A percentile compares a stretch with the other conserved stretches of the same genome.
Evolutionary conservation across 768 basidiomycete genomes (phyloP).

Genomic region (Cyclocybe cylindracea): DNA sequence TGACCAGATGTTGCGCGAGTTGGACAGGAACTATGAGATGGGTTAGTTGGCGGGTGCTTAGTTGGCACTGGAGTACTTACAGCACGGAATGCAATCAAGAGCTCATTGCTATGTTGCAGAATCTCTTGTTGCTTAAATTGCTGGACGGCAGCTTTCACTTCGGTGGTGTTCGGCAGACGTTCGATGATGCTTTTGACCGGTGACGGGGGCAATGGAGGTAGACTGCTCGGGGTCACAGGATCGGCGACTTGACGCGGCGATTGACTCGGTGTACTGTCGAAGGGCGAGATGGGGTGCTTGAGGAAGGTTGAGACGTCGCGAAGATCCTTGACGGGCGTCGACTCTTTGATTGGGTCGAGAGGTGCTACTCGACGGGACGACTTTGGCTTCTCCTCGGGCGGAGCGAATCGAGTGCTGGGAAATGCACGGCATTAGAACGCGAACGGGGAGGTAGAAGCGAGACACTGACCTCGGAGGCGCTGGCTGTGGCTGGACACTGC

Average conservation of each 20-base stretch:
- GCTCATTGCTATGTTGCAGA: conserved; percentile 34
- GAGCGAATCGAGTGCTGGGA: conserved; percentile 18
- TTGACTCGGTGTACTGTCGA: conserved; percentile 22
- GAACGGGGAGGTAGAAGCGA: neutral
- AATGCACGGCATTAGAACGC: conserved; percentile 4
- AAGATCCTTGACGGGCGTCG: conserved; percentile 50
- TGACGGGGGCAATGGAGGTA: conserved; percentile 39
- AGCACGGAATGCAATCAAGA: conserved; percentile 33
- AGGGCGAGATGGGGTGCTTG: conserved; percentile 45
- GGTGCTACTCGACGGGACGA: conserved; percentile 28
- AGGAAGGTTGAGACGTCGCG: conserved; percentile 55
- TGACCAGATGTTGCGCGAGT: conserved; percentile 61
- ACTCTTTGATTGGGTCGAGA: conserved; percentile 44
- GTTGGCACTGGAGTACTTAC: conserved; percentile 26
- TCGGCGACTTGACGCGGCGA: conserved; percentile 22
- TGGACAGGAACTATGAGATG: conserved; percentile 57
- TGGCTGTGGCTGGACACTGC: conserved; percentile 41
- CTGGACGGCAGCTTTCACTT: conserved; percentile 29
- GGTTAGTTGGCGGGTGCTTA: conserved; percentile 6
- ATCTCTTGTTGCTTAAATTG: conserved; percentile 36
- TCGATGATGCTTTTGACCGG: conserved; percentile 42
- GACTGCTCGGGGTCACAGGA: conserved; percentile 35
- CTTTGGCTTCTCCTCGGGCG: conserved; percentile 20
- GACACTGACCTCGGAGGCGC: conserved; percentile 8
- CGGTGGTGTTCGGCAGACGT: conserved; percentile 28